These are phyloP conservation scores for Agarophyton chilense DNA, from an alignment of 23 red algal species.

Conservation along the genomic window DNA sequence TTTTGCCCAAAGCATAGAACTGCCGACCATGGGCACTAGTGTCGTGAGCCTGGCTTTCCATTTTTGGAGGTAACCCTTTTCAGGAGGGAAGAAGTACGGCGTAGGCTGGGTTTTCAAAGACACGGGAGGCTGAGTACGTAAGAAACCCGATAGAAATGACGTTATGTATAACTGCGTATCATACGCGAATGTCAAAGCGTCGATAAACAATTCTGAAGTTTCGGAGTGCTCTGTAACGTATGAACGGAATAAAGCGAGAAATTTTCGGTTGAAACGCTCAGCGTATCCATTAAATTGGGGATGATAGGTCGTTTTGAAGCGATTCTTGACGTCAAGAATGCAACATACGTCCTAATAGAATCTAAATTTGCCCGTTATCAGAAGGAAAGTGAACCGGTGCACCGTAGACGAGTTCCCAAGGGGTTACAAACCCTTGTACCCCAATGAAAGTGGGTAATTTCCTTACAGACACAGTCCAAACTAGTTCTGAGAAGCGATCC, in stretches of 20 bases:
- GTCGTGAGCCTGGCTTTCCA: no score
- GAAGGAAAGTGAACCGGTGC: neutral
- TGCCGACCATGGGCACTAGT: no score
- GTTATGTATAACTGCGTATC: neutral
- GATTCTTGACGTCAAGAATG: neutral
- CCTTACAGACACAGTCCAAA: neutral
- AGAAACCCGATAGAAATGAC: no score
- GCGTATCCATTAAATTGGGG: slow-evolving; percentile 32
- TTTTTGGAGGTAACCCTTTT: no score
- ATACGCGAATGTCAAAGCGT: slow-evolving; percentile 8
- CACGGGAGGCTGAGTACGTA: no score
- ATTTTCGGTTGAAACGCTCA: slow-evolving; percentile 6
- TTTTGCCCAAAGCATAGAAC: no score
- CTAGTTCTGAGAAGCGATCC: neutral
- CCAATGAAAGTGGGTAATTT: neutral
- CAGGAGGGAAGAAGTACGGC: no score
- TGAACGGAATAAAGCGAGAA: neutral
- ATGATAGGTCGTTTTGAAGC: slow-evolving; percentile 18
- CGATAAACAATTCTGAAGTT: neutral
- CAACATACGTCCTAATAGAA: slow-evolving; percentile 27
- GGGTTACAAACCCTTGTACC: neutral
- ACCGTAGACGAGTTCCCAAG: slow-evolving; percentile 1
- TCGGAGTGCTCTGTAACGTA: neutral
- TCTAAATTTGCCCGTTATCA: slow-evolving; percentile 10
- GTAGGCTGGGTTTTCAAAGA: no score